Evolutionary conservation across 108 stramenopile genomes (phyloP), one percentile per base, ranked within the genome.

Genomic region (Nitzschia sp.): DNA sequence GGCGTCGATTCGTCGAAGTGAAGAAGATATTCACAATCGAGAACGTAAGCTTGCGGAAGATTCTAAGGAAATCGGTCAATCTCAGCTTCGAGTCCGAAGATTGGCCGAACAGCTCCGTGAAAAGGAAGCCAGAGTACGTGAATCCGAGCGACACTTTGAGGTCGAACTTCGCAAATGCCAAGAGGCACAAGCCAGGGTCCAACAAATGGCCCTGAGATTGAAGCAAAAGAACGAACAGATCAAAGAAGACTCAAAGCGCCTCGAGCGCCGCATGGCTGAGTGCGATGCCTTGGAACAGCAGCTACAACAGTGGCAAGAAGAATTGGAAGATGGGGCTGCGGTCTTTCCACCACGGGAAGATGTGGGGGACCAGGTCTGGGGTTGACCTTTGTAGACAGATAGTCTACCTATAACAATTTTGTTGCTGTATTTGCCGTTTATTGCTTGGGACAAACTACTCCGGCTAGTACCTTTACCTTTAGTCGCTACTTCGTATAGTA

Each of bases 261-360:
- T 80, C 25, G 64, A 69, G 35, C 45, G 53, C 27, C 72, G 78
- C 26, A 69, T 80, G 72, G 17, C 11, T 11, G 68, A 74, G 27
- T 69, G 68, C 36, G 68, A 73, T 44, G 78, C 72, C 5, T 44
- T 80, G 48, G 78, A 80, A 29, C 57, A 27, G 13, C 72, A 74
- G 35, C 44, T 80, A 31, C 52, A 54, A 34, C 56, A 74, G 16
- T 80, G 72, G 72, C 78, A 80, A 54, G 13, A 54, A 11, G 75
- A 76, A 53, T 50, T 76, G 55, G 75, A 76, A 30, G 75, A 64
- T 11, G 75, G 75, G 29, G 73, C 31, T 47, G 45, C 55, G 55
- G 30, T 56, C 31, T 13, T 56, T 31, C 55, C 55, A 15, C 55
- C 55, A 15, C 55, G 55, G 11, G 55, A 56, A 60, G 19, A 31